phyloP scores from a whole-genome alignment of 345 rosid species.

The Syzygium aqueum region DNA sequence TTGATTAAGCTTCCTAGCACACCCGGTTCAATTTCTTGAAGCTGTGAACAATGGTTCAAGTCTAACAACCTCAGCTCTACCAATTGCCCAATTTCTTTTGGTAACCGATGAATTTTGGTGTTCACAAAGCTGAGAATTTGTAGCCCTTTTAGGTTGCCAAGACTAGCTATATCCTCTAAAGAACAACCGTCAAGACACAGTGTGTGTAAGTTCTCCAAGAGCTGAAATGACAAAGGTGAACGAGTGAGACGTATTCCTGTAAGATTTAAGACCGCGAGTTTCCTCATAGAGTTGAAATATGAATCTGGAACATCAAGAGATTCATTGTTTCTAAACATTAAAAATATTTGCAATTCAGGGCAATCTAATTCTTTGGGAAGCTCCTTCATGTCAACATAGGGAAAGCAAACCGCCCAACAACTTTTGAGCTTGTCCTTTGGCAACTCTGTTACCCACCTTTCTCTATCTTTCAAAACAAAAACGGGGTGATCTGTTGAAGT shows the following conservation, averaged over 20 bases:
- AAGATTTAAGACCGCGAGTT: neutral
- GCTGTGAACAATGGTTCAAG: fast-evolving
- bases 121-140: neutral
- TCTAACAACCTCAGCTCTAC: neutral
- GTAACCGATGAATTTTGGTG: neutral
- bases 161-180: neutral
- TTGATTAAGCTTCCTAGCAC: neutral
- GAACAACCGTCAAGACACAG: neutral
- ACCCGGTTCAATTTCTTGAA: neutral
- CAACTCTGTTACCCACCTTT: fast-evolving
- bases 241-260: fast-evolving
- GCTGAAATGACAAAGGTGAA: fast-evolving
- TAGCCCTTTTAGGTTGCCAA: neutral
- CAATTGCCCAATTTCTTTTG: neutral
- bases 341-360: fast-evolving
- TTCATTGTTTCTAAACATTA: neutral
- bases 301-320: fast-evolving
- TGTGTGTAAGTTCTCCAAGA: fast-evolving
- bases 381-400: neutral
- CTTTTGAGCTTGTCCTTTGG: neutral
- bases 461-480: neutral
- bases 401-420: neutral
- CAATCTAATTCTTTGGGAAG: neutral
- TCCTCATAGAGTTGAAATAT: neutral
- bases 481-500: neutral